Conservation (phyloP, 768 basidiomycete genomes). For the Macrolepiota dolichaula region DNA sequence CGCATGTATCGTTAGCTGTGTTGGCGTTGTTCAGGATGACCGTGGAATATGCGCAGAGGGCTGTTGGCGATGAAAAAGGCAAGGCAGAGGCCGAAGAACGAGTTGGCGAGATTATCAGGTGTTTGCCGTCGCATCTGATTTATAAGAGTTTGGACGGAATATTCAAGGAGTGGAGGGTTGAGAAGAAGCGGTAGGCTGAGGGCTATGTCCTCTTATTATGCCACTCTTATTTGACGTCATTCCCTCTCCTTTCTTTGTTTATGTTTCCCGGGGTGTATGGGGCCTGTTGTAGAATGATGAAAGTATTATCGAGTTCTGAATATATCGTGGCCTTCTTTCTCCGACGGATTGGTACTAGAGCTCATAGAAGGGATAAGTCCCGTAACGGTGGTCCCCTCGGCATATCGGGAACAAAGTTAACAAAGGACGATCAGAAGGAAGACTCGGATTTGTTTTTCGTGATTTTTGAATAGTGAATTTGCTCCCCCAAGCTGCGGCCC, state of each 20-base stretch:
- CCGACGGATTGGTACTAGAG: neutral
- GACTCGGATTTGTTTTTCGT: no score
- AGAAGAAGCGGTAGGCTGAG: slow-evolving; percentile 57
- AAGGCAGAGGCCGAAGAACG: slow-evolving; percentile 70
- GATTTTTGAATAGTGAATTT: no score
- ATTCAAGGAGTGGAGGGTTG: slow-evolving; percentile 88
- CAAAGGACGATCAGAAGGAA: no score
- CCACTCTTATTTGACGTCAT: neutral
- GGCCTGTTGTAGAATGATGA: neutral
- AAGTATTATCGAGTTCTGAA: neutral
- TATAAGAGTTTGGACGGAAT: slow-evolving; percentile 93
- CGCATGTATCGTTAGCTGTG: slow-evolving; percentile 90
- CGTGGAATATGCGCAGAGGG: slow-evolving; percentile 76
- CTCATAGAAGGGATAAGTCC: neutral
- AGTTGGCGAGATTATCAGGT: slow-evolving; percentile 87
- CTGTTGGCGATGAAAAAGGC: slow-evolving; percentile 56
- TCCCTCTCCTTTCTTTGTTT: neutral
- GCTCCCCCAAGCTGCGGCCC: no score
- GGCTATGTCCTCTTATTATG: neutral
- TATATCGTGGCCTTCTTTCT: neutral
- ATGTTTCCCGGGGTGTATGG: neutral
- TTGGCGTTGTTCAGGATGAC: slow-evolving; percentile 87
- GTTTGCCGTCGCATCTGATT: slow-evolving; percentile 81
- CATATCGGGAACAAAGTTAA: no score
- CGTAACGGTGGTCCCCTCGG: no score